Evolutionary conservation across 2,329 filamentous ascomycete genomes (phyloP).

Genomic region (Alternaria sp.): DNA sequence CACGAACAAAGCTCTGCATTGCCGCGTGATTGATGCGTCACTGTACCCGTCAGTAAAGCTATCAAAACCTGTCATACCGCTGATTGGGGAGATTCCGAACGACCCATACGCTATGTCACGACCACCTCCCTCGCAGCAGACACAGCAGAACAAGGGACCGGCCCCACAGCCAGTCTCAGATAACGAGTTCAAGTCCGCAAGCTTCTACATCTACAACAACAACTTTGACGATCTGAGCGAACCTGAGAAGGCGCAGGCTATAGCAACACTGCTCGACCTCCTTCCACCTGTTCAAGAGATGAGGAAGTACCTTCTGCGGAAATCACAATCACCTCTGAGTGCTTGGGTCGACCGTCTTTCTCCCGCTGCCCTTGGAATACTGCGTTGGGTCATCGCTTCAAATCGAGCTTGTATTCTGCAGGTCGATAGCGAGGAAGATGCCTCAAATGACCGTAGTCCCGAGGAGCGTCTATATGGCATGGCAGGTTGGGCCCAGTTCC

Average conservation of each 20-base stretch:
- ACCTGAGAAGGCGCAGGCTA: constrained; percentile 58
- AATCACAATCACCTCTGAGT: constrained; percentile 52
- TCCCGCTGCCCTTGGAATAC: constrained; percentile 69
- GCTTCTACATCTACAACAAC: constrained; percentile 59
- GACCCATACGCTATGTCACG: constrained; percentile 5
- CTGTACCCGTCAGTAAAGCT: constrained; percentile 56
- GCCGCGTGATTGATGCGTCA: constrained; percentile 58
- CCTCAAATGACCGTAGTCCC: constrained; percentile 40
- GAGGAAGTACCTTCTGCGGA: constrained; percentile 57
- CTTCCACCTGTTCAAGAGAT: constrained; percentile 70
- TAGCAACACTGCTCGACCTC: constrained; percentile 64
- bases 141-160: neutral
- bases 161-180: neutral
- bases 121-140: neutral
- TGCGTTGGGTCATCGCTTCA: constrained; percentile 90
- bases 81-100: neutral
- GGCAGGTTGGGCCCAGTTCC: constrained; percentile 77
- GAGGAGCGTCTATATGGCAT: constrained; percentile 70
- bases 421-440: constrained; percentile 60
- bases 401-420: constrained; percentile 88
- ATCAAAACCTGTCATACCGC: constrained; percentile 36
- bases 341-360: constrained; percentile 69
- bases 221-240: constrained; percentile 66
- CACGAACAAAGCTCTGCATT: constrained; percentile 53
- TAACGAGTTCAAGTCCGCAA: constrained; percentile 44